Evolutionary conservation across 225 moss, liverwort and hornwort genomes (phyloP).

Genomic region (Straminergon stramineum): DNA sequence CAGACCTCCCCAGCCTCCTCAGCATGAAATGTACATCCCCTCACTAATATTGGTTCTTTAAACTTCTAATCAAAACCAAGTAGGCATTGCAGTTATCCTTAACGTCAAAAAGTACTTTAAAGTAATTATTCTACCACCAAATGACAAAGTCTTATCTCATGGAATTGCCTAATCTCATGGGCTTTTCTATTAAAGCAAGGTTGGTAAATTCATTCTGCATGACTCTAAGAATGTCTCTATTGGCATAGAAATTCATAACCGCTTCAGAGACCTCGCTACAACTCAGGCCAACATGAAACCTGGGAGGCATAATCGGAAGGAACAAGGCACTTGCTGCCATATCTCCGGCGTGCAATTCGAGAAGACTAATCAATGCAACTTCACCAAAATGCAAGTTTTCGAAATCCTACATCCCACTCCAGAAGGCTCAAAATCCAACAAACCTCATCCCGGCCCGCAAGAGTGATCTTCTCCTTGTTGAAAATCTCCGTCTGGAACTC

Average conservation of each 20-base stretch:
- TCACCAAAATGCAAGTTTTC: background rate
- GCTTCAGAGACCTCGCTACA: background rate
- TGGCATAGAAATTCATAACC: background rate
- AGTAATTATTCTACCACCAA: background rate
- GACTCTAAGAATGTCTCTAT: background rate
- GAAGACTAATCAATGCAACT: background rate
- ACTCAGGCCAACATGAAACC: background rate
- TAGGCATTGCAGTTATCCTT: background rate
- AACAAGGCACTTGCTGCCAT: background rate
- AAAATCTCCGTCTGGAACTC: conserved; percentile 73
- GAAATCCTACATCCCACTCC: background rate
- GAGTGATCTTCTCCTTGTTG: conserved; percentile 79
- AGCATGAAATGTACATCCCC: background rate
- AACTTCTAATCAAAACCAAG: background rate
- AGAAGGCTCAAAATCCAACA: background rate
- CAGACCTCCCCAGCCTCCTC: background rate
- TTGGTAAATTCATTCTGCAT: background rate
- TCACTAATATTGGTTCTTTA: background rate
- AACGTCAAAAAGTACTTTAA: background rate
- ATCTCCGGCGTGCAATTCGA: background rate
- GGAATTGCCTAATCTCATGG: background rate
- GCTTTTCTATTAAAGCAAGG: background rate
- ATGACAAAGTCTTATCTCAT: background rate
- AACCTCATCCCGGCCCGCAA: conserved; percentile 79
- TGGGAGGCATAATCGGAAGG: background rate